These are phyloP conservation scores for Chaetothyriales sp. DNA, from an alignment of 2,329 filamentous ascomycete genomes.

Conservation along the genomic window DNA sequence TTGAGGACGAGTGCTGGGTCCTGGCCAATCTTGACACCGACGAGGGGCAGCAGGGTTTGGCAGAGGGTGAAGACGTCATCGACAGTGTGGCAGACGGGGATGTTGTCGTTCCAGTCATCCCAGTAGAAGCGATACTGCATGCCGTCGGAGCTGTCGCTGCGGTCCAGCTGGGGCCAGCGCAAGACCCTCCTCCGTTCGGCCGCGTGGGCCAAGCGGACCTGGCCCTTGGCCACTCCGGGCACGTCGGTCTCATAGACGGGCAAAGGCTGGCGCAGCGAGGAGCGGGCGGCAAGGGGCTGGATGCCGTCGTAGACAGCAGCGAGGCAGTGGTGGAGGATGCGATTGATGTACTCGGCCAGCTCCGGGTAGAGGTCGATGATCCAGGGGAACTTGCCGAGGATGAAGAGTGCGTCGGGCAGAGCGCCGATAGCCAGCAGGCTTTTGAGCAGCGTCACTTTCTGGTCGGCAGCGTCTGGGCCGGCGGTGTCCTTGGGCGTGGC, in stretches of 20 bases:
- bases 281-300: conserved; percentile 32
- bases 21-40: conserved; percentile 78
- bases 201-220: conserved; percentile 47
- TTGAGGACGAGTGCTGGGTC: conserved; percentile 68
- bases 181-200: conserved; percentile 54
- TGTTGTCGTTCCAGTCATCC: conserved; percentile 90
- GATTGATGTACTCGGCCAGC: conserved; percentile 66
- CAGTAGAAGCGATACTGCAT: conserved; percentile 84
- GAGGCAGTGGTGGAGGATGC: conserved; percentile 70
- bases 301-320: conserved; percentile 54
- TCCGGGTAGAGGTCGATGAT: conserved; percentile 74
- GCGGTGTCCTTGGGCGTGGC: conserved; percentile 32
- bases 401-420: conserved; percentile 81
- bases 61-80: conserved; percentile 86
- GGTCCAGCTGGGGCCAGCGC: conserved; percentile 75
- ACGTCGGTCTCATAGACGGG: conserved; percentile 49
- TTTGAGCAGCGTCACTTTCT: conserved; percentile 73
- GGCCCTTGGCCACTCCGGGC: conserved; percentile 54
- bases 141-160: conserved; percentile 59
- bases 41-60: conserved; percentile 67
- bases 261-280: conserved; percentile 34
- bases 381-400: conserved; percentile 87
- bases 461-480: conserved; percentile 64
- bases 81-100: conserved; percentile 78
- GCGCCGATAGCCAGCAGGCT: conserved; percentile 83